Evolutionary conservation across 805 yeast species (phyloP), one percentile per base, ranked within the genome.

Genomic region (Kodamaea restingae): DNA sequence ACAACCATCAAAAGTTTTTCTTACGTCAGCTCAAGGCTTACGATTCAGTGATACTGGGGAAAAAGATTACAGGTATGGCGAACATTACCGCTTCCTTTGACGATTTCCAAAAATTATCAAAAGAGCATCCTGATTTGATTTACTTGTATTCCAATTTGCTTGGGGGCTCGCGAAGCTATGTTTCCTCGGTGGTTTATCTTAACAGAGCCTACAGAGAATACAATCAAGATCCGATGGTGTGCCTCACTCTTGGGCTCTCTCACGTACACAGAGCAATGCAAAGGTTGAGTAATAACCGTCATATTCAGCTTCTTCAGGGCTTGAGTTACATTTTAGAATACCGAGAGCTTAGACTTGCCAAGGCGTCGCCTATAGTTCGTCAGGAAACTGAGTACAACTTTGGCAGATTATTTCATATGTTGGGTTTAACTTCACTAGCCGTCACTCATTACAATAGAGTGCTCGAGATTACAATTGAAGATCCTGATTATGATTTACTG

Each of bases 191-290:
- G 42, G 85, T 83, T 15, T 90, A 91, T 56, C 68, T 85, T 41
- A 73, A 79, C 34, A 75, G 90, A 41, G 80, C 88, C 3, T 84
- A 84, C 55, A 73, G 73, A 37, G 73, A 77, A 17, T 76, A 76
- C 40, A 81, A 81, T 32, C 63, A 77, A 30, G 96, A 91, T 46
- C 95, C 97, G 1, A 76, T 88, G 67, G 67, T 93, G 2, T 73
- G 87, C 44, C 67, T 93, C 18, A 61, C 84, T 26, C 67, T 85
- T 32, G 97, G 93, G 0, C 59, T 93, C 29, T 80, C 90, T 0
- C 90, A 88, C 60, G 66, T 90, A 17, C 96, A 91, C 51, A 73
- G 98, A 31, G 84, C 97, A 0, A 82, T 90, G 80, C 98, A 93
- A 60, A 71, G 98, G 45, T 78, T 86, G 42, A 82, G 95, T 4